phyloP scores from a whole-genome alignment of 2,329 filamentous ascomycete genomes.

The Fusarium irregulare region DNA sequence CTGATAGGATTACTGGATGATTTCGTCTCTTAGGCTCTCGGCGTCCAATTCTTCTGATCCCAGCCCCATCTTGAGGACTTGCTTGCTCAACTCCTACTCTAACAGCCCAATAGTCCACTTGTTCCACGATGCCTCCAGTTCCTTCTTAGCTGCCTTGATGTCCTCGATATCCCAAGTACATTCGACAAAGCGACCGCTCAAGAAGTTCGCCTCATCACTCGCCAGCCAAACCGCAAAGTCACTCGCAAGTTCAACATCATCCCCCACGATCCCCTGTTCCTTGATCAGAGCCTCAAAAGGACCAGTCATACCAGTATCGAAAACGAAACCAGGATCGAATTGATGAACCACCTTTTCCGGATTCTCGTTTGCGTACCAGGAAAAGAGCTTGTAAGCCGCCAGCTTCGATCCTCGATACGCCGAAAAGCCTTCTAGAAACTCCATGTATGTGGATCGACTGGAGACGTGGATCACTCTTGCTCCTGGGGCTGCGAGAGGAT shows the following conservation, averaged over 20 bases:
- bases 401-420: slow-evolving; percentile 58
- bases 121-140: slow-evolving; percentile 45
- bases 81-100: not conserved
- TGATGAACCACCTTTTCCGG: slow-evolving; percentile 53
- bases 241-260: slow-evolving; percentile 50
- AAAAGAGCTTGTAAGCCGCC: slow-evolving; percentile 55
- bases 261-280: slow-evolving; percentile 20
- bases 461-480: slow-evolving; percentile 45
- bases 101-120: slow-evolving; percentile 39
- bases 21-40: not conserved
- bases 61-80: not conserved
- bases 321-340: slow-evolving; percentile 57
- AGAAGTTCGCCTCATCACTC: slow-evolving; percentile 58
- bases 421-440: slow-evolving; percentile 46
- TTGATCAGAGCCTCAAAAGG: slow-evolving; percentile 21
- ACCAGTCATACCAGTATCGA: slow-evolving; percentile 47
- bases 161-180: slow-evolving; percentile 64
- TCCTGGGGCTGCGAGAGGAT: slow-evolving; percentile 40
- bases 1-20: not conserved
- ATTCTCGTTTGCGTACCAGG: slow-evolving; percentile 56
- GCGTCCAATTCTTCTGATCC: not conserved
- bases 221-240: slow-evolving; percentile 59
- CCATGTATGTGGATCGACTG: slow-evolving; percentile 37
- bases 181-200: slow-evolving; percentile 60
- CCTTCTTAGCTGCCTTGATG: slow-evolving; percentile 53